Base-by-base conservation (phyloP, 805 yeast genomes). In the Starmerella bombicola region DNA sequence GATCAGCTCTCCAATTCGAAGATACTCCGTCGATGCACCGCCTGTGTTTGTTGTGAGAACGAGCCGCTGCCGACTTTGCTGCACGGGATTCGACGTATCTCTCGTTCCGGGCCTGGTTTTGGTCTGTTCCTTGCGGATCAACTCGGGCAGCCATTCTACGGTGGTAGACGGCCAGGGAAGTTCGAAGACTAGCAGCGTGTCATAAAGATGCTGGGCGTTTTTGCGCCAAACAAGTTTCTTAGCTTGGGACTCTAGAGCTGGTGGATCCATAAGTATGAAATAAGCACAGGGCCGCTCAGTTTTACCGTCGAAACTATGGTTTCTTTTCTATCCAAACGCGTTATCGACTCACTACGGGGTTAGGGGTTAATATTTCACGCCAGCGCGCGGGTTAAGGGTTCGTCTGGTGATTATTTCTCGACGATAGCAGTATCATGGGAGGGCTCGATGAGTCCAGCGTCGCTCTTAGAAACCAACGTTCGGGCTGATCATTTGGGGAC, bases 111-210 rank as follows among this genome's bases (percentile, higher is more conserved):
- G 33, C 36, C 35, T 48, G 45, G 24, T 25, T 28, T 37, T 39
- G 20, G 21, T 23, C 22, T 25, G 35, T 33, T 23, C 22, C 17
- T 33, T 33, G 33, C 52, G 39, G 30, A 39, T 61, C 17, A 68
- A 56, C 47, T 76, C 82, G 1, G 82, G 82, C 32, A 76, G 63
- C 71, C 78, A 76, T 53, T 74, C 74, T 8, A 72, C 69, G 1
- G 78, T 65, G 33, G 71, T 52, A 6, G 78, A 71, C 6, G 82
- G 82, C 81, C 81, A 76, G 17, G 72, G 62, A n/a, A 75, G 60
- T 8, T 76, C 61, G 15, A 69, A 59, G 2, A 78, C 70, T 28
- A 67, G 63, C 21, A 76, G 54, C 35, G 69, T 65, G 46, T 70
- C 74, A 56, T 76, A 76, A 20, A 76, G 56, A 25, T 66, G 62